Percentiles rank a stretch among this genome's conserved stretches.
These are phyloP conservation scores for Colletotrichum eleusines DNA, from an alignment of 2,329 filamentous ascomycete genomes.

Conservation along the genomic window DNA sequence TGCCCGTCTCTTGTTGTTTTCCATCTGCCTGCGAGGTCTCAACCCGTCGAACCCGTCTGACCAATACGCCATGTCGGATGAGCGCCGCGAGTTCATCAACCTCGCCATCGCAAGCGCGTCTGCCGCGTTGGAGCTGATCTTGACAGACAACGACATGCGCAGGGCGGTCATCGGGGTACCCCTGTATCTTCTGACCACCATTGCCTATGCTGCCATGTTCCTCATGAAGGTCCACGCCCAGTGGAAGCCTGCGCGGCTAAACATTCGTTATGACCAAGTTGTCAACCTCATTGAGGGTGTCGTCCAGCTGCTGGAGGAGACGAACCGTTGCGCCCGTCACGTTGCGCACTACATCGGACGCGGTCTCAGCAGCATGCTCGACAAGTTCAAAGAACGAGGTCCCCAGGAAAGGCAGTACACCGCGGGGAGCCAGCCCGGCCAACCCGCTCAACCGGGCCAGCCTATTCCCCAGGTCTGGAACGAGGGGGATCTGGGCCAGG, in stretches of 20 bases:
- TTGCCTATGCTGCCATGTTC: constrained; percentile 50
- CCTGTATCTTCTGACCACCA: constrained; percentile 50
- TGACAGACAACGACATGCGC: constrained; percentile 49
- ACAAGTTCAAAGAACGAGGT: constrained; percentile 46
- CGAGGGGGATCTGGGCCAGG: constrained; percentile 32
- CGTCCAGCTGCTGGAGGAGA: constrained; percentile 45
- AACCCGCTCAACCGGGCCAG: constrained; percentile 14
- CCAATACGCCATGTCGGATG: constrained; percentile 58
- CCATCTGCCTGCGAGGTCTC: constrained; percentile 58
- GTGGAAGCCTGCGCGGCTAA: constrained; percentile 47
- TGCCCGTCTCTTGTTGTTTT: constrained; percentile 62
- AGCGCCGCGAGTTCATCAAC: constrained; percentile 58
- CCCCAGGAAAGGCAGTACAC: constrained; percentile 28
- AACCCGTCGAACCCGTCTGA: constrained; percentile 43
- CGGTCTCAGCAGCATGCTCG: constrained; percentile 48
- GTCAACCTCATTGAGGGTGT: constrained; percentile 46
- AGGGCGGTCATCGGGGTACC: constrained; percentile 49
- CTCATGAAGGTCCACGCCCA: constrained; percentile 50
- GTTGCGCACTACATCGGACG: constrained; percentile 48
- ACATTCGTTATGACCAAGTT: constrained; percentile 50
- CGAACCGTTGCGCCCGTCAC: constrained; percentile 46
- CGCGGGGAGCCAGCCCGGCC: constrained; percentile 2
- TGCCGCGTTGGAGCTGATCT: constrained; percentile 47
- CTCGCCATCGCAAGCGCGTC: constrained; percentile 54
- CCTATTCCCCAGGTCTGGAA: constrained; percentile 21